Evolutionary conservation across 345 rosid genomes (phyloP).

Genomic region (Limnanthes douglasii): DNA sequence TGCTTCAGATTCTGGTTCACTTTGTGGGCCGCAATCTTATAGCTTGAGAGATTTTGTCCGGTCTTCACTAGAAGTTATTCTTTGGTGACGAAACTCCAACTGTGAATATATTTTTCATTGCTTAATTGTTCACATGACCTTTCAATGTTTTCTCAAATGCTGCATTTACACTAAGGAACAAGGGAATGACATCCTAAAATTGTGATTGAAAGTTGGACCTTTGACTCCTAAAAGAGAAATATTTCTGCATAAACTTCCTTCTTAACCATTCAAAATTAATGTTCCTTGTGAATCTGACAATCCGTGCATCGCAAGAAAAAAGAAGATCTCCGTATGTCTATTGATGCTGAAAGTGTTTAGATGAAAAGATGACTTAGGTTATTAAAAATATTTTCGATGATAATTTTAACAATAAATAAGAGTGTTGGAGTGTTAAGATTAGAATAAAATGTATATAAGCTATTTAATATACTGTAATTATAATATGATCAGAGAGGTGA

Average conservation of each 20-base stretch:
- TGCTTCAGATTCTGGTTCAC: slow-evolving; percentile 15
- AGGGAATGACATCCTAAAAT: slow-evolving; percentile 37
- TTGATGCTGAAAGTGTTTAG: slow-evolving; percentile 18
- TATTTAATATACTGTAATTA: no score
- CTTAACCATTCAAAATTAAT: slow-evolving; percentile 13
- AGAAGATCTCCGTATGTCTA: slow-evolving; percentile 10
- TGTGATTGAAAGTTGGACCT: slow-evolving; percentile 21
- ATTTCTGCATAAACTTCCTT: slow-evolving; percentile 3
- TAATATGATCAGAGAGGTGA: no score
- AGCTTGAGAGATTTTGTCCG: slow-evolving; percentile 18
- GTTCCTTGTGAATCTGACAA: slow-evolving; percentile 3
- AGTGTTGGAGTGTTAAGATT: no score
- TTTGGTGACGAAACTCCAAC: slow-evolving; percentile 19
- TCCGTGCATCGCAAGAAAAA: slow-evolving; percentile 11
- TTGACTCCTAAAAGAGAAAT: slow-evolving; percentile 16
- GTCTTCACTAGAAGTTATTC: slow-evolving; percentile 11
- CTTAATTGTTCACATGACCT: slow-evolving; percentile 44
- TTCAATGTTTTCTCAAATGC: slow-evolving; percentile 54
- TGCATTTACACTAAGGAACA: slow-evolving; percentile 32
- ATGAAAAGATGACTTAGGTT: slow-evolving; percentile 52
- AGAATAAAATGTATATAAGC: no score
- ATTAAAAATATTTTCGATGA: slow-evolving; percentile 52
- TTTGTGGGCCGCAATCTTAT: slow-evolving; percentile 22
- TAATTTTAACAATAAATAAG: slow-evolving; percentile 42
- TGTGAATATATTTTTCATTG: slow-evolving; percentile 19